Evolutionary conservation across 2,329 filamentous ascomycete genomes (phyloP).

Genomic region (Tolypocladium ophioglossoides): DNA sequence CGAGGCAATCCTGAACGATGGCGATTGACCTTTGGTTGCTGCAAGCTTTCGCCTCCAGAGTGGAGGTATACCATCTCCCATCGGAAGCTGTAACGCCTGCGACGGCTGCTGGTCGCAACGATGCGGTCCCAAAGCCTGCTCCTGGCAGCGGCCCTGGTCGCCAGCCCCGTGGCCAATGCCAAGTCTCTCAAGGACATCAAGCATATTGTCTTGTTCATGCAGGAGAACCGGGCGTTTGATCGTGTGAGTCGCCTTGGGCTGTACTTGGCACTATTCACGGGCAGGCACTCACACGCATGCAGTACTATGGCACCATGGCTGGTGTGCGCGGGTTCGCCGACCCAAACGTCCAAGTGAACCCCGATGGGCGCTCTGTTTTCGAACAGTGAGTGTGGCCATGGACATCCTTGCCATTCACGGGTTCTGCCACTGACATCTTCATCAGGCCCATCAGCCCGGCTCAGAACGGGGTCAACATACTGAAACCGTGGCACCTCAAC

Average conservation of each 20-base stretch:
- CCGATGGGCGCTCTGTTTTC: conserved; percentile 31
- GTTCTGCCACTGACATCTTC: neutral
- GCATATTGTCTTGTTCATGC: conserved; percentile 49
- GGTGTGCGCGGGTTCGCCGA: conserved; percentile 44
- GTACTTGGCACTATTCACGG: neutral
- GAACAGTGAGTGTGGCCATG: conserved; percentile 29
- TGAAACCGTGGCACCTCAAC: conserved; percentile 40
- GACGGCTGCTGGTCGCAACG: neutral
- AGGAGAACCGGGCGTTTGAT: conserved; percentile 27
- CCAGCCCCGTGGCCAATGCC: conserved; percentile 11
- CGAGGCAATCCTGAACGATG: neutral
- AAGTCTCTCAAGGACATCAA: conserved; percentile 38
- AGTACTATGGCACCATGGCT: conserved; percentile 45
- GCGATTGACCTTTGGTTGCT: neutral
- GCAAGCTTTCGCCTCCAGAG: neutral
- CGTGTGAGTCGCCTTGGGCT: conserved; percentile 12
- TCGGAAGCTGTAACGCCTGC: neutral
- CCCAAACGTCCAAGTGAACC: conserved; percentile 14
- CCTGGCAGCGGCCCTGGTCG: conserved; percentile 6
- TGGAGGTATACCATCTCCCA: neutral
- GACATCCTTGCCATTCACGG: neutral
- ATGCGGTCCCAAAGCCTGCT: neutral
- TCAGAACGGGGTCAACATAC: conserved; percentile 28
- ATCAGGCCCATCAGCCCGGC: conserved; percentile 15
- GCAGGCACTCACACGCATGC: neutral